A percentile compares a stretch with the other conserved stretches of the same genome.
These are phyloP conservation scores for Alliaria petiolata DNA, from an alignment of 345 rosid species.

Conservation along the genomic window DNA sequence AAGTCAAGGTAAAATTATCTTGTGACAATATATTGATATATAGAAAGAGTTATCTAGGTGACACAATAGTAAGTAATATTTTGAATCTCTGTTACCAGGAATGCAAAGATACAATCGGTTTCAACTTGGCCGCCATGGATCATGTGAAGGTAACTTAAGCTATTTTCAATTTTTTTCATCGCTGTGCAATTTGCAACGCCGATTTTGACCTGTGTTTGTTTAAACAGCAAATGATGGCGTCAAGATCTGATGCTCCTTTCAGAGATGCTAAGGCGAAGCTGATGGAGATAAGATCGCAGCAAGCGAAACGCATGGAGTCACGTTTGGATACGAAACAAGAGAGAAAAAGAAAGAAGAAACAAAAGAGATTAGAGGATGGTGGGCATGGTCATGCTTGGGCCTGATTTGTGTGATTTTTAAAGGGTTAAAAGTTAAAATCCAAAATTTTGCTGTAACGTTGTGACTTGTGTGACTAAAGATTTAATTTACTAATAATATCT, in stretches of 20 bases:
- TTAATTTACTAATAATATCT: neutral
- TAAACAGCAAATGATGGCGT: slow-evolving; percentile 79
- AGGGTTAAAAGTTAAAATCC: neutral
- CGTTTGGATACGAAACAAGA: slow-evolving; percentile 50
- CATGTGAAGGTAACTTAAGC: slow-evolving; percentile 62
- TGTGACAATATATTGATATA: neutral
- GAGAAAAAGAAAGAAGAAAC: slow-evolving; percentile 58
- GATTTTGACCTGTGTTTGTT: neutral
- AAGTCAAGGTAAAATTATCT: slow-evolving; percentile 57
- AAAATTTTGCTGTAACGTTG: neutral
- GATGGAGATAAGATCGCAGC: slow-evolving; percentile 53
- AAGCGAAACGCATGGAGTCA: slow-evolving; percentile 50
- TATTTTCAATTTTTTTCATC: neutral
- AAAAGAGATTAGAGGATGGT: slow-evolving; percentile 44
- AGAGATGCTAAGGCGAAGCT: slow-evolving; percentile 71
- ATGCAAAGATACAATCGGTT: slow-evolving; percentile 81
- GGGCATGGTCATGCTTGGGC: slow-evolving; percentile 36
- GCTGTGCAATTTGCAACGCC: neutral
- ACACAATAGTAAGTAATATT: neutral
- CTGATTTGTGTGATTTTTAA: neutral
- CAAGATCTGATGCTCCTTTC: slow-evolving; percentile 84
- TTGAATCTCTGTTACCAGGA: slow-evolving; percentile 45
- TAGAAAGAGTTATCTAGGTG: neutral
- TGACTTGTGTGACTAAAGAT: no score
- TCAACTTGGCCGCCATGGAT: slow-evolving; percentile 95